Conservation (phyloP, 805 yeast species). For the Nakazawaea pomicola region DNA sequence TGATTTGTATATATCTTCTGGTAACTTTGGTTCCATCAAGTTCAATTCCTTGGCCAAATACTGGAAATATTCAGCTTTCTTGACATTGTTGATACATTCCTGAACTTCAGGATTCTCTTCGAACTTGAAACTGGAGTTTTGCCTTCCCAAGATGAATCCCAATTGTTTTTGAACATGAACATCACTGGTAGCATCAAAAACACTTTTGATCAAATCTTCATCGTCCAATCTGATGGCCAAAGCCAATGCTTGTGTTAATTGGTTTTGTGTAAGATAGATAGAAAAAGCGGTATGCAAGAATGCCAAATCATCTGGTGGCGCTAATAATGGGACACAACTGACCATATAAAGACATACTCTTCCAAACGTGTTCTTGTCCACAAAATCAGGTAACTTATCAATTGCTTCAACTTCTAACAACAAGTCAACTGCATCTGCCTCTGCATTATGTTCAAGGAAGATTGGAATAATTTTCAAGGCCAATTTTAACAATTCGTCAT, state of each 20-base stretch:
- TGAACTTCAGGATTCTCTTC: conserved; percentile 71
- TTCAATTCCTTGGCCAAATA: conserved; percentile 86
- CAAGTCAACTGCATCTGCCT: conserved; percentile 96
- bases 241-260: conserved; percentile 84
- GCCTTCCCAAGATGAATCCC: conserved; percentile 84
- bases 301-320: conserved; percentile 88
- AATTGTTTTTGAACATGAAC: conserved; percentile 77
- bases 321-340: conserved; percentile 92
- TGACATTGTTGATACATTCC: conserved; percentile 77
- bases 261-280: conserved; percentile 73
- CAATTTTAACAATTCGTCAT: conserved; percentile 46
- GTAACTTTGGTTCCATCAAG: conserved; percentile 82
- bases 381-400: conserved; percentile 75
- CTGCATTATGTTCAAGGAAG: conserved; percentile 92
- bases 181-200: conserved; percentile 78
- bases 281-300: conserved; percentile 85
- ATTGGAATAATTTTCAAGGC: conserved; percentile 80
- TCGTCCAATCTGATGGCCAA: conserved; percentile 88
- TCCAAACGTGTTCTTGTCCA: conserved; percentile 76
- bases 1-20: conserved; percentile 90
- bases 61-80: conserved; percentile 70
- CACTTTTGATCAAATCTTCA: conserved; percentile 68
- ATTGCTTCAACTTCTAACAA: conserved; percentile 85
- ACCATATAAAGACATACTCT: conserved; percentile 94
- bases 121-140: conserved; percentile 70